phyloP scores from a whole-genome alignment of 1,139 yeast species.

The Arxiozyma bovina region DNA sequence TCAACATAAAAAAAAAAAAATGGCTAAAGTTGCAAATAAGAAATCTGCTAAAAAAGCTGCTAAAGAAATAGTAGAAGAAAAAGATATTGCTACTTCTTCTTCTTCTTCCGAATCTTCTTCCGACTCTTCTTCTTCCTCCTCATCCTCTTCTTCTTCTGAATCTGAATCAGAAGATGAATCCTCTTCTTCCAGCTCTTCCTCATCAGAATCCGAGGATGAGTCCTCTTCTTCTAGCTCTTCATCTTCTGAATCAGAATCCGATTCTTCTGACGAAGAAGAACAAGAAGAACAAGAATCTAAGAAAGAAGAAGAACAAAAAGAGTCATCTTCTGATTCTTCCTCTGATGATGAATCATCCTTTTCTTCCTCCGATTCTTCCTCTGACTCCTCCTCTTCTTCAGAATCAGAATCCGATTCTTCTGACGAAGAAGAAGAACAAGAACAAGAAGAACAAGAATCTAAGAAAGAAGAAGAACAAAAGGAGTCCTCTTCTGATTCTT shows the following conservation, averaged over 20 bases:
- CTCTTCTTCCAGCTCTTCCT: no score
- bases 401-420: conserved; percentile 11
- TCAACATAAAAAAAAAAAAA: conserved; percentile 4
- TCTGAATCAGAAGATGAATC: conserved; percentile 8
- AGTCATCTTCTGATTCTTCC: conserved; percentile 12
- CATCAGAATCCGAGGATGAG: conserved; percentile 20
- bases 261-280: conserved; percentile 12
- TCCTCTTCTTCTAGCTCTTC: no score
- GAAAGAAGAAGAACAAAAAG: conserved; percentile 8
- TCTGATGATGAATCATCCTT: conserved; percentile 5
- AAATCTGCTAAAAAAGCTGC: conserved; percentile 24
- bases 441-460: conserved; percentile 20
- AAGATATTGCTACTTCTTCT: conserved; percentile 14
- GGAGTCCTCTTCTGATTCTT: no score
- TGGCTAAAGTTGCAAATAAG: conserved; percentile 27
- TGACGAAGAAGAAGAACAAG: conserved; percentile 24
- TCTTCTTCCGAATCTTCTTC: conserved; percentile 5
- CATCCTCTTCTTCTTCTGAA: conserved; percentile 13
- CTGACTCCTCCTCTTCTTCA: conserved; percentile 15
- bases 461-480: conserved; percentile 29
- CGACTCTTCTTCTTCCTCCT: background rate
- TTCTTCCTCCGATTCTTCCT: conserved; percentile 14
- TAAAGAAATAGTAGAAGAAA: conserved; percentile 17
- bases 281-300: conserved; percentile 11
- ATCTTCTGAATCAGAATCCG: no score